Evolutionary conservation across 331 rosid species (phyloP).

Genomic region (Rhamnella rubrinervis): DNA sequence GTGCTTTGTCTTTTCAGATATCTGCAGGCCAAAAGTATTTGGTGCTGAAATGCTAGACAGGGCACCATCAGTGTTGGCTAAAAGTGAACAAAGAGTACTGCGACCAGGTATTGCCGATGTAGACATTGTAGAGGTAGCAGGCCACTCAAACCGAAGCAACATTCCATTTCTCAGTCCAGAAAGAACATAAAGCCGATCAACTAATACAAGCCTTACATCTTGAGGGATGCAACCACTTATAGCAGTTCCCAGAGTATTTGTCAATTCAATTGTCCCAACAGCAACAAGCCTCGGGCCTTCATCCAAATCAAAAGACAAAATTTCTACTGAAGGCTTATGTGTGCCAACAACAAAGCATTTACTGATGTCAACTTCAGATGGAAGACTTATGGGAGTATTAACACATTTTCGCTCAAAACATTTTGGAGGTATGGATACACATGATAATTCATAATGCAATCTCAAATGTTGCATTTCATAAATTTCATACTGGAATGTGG

Average conservation of each 20-base stretch:
- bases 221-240: slow-evolving; percentile 88
- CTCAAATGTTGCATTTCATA: slow-evolving; percentile 75
- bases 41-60: slow-evolving; percentile 43
- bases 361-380: slow-evolving; percentile 46
- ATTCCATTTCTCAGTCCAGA: slow-evolving; percentile 94
- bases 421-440: slow-evolving; percentile 78
- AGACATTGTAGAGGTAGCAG: slow-evolving; percentile 31
- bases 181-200: slow-evolving; percentile 72
- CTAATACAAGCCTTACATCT: slow-evolving; percentile 85
- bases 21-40: slow-evolving; percentile 28
- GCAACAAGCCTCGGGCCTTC: slow-evolving; percentile 64
- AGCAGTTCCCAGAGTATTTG: slow-evolving; percentile 66
- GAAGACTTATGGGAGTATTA: slow-evolving; percentile 30
- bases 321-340: slow-evolving; percentile 87
- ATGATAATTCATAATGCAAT: slow-evolving; percentile 78
- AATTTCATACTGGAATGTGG: slow-evolving; percentile 61
- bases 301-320: slow-evolving; percentile 49
- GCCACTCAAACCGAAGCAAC: slow-evolving; percentile 96
- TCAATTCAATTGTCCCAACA: slow-evolving; percentile 64
- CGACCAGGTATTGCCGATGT: slow-evolving; percentile 34
- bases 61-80: slow-evolving; percentile 39
- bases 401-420: slow-evolving; percentile 35
- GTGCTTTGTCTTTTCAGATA: slow-evolving; percentile 37
- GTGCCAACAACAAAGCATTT: slow-evolving; percentile 81
- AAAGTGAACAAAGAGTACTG: slow-evolving; percentile 34